These are phyloP conservation scores for Ascochyta koolunga DNA, from an alignment of 2,329 filamentous ascomycete species.

Conservation along the genomic window DNA sequence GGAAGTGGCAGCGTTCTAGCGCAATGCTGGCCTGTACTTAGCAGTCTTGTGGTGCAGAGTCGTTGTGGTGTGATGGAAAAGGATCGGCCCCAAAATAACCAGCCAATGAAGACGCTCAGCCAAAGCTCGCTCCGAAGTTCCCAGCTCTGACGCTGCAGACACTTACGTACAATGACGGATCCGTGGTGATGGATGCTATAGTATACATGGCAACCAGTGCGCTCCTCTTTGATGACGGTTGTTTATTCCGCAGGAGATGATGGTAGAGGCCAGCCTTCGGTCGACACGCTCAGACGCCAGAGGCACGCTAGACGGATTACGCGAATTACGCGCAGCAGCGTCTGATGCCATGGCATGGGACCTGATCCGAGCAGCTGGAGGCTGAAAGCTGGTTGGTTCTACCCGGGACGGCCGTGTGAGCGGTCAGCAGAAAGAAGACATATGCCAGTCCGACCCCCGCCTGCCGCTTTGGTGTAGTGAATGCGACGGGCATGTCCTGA, in stretches of 20 bases:
- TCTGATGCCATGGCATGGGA: conserved; percentile 11
- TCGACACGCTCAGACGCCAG: background rate
- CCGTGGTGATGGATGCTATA: background rate
- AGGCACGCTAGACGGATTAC: conserved; percentile 13
- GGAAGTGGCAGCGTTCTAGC: background rate
- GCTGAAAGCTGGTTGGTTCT: background rate
- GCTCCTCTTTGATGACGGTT: background rate
- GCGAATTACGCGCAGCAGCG: conserved; percentile 15
- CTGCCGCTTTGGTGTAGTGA: conserved; percentile 8
- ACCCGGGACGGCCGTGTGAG: background rate
- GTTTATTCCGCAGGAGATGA: background rate
- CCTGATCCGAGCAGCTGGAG: conserved; percentile 7
- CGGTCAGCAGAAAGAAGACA: conserved; percentile 8
- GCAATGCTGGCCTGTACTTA: background rate
- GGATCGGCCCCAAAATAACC: conserved; percentile 3
- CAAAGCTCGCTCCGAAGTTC: background rate
- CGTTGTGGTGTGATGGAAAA: conserved; percentile 9
- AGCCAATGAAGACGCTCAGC: conserved; percentile 2
- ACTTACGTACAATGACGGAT: conserved; percentile 3
- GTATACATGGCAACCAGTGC: background rate
- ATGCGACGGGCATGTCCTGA: background rate
- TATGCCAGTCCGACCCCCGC: background rate
- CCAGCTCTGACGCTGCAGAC: background rate
- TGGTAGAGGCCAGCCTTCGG: background rate
- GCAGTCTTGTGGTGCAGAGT: background rate